phyloP scores from a whole-genome alignment of 2,329 filamentous ascomycete genomes.

The Setomelanomma holmii region DNA sequence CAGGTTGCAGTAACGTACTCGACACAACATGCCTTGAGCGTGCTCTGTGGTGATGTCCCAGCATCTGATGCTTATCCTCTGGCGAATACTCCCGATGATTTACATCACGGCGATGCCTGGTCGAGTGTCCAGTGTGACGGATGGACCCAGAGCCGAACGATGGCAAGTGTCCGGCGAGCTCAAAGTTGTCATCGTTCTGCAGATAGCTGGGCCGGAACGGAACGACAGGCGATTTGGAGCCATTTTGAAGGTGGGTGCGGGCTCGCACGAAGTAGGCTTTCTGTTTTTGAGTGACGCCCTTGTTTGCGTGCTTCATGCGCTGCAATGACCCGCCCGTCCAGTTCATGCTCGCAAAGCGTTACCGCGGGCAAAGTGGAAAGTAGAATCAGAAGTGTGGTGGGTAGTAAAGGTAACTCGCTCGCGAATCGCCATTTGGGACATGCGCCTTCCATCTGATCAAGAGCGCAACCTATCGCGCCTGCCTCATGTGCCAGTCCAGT shows the following conservation, averaged over 20 bases:
- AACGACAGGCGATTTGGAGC: slow-evolving; percentile 9
- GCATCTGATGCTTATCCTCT: not conserved
- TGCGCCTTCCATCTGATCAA: slow-evolving; percentile 12
- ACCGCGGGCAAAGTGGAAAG: not conserved
- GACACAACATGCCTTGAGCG: not conserved
- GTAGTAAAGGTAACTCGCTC: not conserved
- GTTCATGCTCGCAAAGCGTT: slow-evolving; percentile 48
- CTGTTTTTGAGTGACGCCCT: slow-evolving; percentile 49
- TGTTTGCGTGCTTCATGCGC: slow-evolving; percentile 46
- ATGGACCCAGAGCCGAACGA: slow-evolving; percentile 14
- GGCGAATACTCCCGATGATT: not conserved
- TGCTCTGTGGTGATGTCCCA: not conserved
- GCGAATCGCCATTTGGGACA: too few relatives aligned
- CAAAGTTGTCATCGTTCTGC: slow-evolving; percentile 12
- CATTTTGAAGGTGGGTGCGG: slow-evolving; percentile 41
- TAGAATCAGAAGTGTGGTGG: not conserved
- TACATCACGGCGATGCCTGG: slow-evolving; percentile 3
- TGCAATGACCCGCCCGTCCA: slow-evolving; percentile 58
- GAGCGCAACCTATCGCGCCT: not conserved
- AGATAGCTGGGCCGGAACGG: slow-evolving; percentile 37
- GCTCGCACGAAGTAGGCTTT: slow-evolving; percentile 56
- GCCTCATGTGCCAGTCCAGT: too few relatives aligned
- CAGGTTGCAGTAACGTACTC: too few relatives aligned
- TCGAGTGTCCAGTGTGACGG: slow-evolving; percentile 14
- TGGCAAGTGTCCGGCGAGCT: slow-evolving; percentile 10